Conservation (phyloP, 2,329 filamentous ascomycete species). For the Fusarium sp. region DNA sequence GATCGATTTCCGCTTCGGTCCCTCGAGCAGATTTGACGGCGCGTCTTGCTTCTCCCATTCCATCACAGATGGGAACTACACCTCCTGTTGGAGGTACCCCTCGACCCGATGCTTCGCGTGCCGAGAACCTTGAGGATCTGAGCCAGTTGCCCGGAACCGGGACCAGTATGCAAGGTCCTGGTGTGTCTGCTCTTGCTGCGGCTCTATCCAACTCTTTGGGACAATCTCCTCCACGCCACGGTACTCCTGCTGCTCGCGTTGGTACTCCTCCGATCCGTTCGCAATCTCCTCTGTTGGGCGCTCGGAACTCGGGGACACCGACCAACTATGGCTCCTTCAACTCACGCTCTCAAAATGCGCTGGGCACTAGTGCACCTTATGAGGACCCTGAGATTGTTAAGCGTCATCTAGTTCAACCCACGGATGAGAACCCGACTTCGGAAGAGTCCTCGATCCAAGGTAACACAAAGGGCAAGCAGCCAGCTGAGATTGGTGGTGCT, state of each 20-base stretch:
- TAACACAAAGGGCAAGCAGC: constrained; percentile 65
- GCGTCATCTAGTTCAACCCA: constrained; percentile 83
- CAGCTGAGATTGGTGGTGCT: constrained; percentile 51
- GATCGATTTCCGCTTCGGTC: constrained; percentile 62
- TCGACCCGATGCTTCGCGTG: constrained; percentile 36
- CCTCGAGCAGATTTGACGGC: constrained; percentile 70
- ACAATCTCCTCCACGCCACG: constrained; percentile 75
- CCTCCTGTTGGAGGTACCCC: constrained; percentile 53
- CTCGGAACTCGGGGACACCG: constrained; percentile 61
- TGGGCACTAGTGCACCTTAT: constrained; percentile 65
- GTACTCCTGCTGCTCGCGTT: constrained; percentile 67
- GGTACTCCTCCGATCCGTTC: constrained; percentile 64
- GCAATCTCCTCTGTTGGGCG: constrained; percentile 55
- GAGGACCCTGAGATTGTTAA: constrained; percentile 94
- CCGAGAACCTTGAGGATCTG: constrained; percentile 55
- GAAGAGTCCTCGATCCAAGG: constrained; percentile 60
- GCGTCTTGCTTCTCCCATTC: constrained; percentile 68
- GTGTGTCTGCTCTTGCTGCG: constrained; percentile 87
- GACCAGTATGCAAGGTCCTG: constrained; percentile 77
- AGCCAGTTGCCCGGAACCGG: constrained; percentile 74
- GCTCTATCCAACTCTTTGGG: constrained; percentile 83
- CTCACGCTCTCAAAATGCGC: constrained; percentile 67
- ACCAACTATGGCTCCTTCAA: constrained; percentile 91
- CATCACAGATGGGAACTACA: constrained; percentile 53
- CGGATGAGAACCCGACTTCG: constrained; percentile 58